Conservation (phyloP, 2,329 filamentous ascomycete species). For the Xylaria sp. region DNA sequence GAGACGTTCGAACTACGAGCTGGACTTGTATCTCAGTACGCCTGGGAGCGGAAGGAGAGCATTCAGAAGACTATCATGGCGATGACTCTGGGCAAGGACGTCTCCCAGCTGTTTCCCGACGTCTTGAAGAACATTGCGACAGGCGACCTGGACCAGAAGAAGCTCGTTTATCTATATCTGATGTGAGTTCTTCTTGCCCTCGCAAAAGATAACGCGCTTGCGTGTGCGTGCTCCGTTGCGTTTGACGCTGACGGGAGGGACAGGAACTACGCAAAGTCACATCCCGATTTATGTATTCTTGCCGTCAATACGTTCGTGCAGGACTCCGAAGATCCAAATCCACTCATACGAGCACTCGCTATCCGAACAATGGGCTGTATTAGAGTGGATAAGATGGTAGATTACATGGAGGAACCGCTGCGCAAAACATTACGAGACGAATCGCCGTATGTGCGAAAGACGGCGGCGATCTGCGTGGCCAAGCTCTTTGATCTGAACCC, state of each 20-base stretch:
- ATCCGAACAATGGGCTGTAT: constrained; percentile 99
- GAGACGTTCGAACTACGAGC: constrained; percentile 97
- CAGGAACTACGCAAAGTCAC: constrained; percentile 99
- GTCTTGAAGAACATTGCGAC: constrained; percentile 99
- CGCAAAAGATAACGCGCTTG: not conserved
- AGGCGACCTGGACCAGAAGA: constrained; percentile 92
- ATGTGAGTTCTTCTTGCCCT: constrained; percentile 58
- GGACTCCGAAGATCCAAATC: constrained; percentile 97
- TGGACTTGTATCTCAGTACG: constrained; percentile 96
- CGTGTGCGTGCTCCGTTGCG: not conserved
- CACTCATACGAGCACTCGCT: constrained; percentile 86
- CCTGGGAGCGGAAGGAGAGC: constrained; percentile 96
- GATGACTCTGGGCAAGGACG: constrained; percentile 98
- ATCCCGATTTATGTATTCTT: constrained; percentile 96
- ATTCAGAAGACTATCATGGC: constrained; percentile 99
- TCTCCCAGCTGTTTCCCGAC: constrained; percentile 93
- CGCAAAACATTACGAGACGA: constrained; percentile 95
- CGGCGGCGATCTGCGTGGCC: constrained; percentile 93
- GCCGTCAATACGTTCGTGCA: constrained; percentile 99
- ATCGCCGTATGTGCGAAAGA: constrained; percentile 97
- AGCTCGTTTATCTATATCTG: constrained; percentile 95
- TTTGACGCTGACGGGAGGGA: constrained; percentile 21
- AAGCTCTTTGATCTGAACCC: constrained; percentile 97
- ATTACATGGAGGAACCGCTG: constrained; percentile 98
- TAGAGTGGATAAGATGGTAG: constrained; percentile 97